These are phyloP conservation scores for Botrytis sinoallii DNA, from an alignment of 2,329 filamentous ascomycete species.

Conservation along the genomic window DNA sequence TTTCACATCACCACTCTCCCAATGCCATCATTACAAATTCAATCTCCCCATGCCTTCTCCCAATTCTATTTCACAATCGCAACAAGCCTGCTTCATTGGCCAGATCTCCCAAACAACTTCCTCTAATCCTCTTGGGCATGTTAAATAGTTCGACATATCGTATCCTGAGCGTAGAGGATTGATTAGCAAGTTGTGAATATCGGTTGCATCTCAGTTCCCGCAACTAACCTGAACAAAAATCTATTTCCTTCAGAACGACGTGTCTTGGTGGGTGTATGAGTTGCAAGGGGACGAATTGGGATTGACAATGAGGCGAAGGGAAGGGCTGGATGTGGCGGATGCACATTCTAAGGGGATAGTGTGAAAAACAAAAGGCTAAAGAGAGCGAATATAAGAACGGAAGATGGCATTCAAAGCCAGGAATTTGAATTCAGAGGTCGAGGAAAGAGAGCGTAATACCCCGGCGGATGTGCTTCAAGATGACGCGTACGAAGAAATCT, in stretches of 20 bases:
- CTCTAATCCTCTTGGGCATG: neutral
- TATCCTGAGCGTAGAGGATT: neutral
- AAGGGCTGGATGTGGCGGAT: conserved; percentile 4
- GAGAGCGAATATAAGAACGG: neutral
- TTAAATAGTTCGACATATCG: neutral
- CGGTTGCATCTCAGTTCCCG: rapidly evolving
- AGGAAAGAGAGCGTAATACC: neutral
- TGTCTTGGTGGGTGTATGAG: neutral
- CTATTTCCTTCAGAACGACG: neutral
- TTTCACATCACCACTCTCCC: neutral
- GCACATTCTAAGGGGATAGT: neutral
- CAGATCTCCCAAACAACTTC: neutral
- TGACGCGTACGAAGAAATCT: neutral
- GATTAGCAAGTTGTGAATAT: neutral
- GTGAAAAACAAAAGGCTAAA: neutral
- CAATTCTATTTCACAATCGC: neutral
- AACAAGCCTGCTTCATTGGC: neutral
- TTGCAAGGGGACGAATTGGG: neutral
- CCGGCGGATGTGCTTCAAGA: neutral
- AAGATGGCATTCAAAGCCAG: neutral
- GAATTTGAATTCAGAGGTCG: neutral
- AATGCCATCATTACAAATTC: neutral
- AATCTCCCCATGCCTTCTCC: neutral
- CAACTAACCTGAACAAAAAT: neutral
- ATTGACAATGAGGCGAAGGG: neutral